Evolutionary conservation across 768 basidiomycete species (phyloP).

Genomic region (Leccinum arenicola): DNA sequence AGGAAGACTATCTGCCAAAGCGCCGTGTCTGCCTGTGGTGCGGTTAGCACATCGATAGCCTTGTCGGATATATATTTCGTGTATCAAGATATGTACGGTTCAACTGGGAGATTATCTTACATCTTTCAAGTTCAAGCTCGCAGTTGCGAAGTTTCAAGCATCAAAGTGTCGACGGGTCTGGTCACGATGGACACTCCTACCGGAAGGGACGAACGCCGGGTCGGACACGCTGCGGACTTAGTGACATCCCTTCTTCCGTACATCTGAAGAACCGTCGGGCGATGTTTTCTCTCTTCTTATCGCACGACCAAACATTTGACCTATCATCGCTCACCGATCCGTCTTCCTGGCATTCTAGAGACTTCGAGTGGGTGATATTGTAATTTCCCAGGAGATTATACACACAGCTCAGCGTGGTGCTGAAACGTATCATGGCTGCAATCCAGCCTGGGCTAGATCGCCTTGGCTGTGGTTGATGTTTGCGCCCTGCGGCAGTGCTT

Average conservation of each 20-base stretch:
- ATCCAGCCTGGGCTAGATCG: not conserved
- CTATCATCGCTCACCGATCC: not conserved
- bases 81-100: too few species aligned
- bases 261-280: not conserved
- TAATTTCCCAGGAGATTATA: not conserved
- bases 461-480: not conserved
- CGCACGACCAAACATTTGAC: not conserved
- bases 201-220: too few species aligned
- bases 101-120: not conserved
- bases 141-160: not conserved
- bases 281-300: not conserved
- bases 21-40: slow-evolving; percentile 7
- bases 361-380: not conserved
- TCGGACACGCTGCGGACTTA: not conserved
- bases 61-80: not conserved
- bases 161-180: not conserved
- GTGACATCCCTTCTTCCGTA: not conserved
- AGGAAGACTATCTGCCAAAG: slow-evolving; percentile 12
- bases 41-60: not conserved
- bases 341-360: not conserved
- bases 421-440: not conserved
- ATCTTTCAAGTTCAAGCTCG: not conserved
- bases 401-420: not conserved
- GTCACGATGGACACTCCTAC: not conserved
- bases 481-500: not conserved